These are phyloP conservation scores for Dichomitus squalens DNA, from an alignment of 1,284 basidiomycete species.

Conservation along the genomic window DNA sequence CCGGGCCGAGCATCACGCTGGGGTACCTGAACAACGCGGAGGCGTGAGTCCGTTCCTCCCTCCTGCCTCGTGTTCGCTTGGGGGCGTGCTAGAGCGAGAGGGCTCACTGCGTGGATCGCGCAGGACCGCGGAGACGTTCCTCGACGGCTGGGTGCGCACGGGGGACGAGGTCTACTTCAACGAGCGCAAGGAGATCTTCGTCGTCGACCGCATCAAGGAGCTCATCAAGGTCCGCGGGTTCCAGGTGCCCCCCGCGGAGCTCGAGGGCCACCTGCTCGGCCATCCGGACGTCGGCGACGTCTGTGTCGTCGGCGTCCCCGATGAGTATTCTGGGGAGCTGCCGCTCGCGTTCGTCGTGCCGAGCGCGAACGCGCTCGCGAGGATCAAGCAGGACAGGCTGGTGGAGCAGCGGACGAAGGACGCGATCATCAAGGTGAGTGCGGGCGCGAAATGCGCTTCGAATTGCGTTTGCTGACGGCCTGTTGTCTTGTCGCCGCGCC, in stretches of 20 bases:
- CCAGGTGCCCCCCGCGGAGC: conserved; percentile 39
- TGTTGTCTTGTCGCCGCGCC: neutral
- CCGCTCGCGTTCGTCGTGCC: conserved; percentile 41
- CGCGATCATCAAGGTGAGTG: conserved; percentile 44
- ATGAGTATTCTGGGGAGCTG: conserved; percentile 77
- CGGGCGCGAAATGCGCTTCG: neutral
- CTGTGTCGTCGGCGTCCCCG: conserved; percentile 73
- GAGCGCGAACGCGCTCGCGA: conserved; percentile 18
- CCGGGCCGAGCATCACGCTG: conserved; percentile 41
- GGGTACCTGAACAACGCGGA: conserved; percentile 42
- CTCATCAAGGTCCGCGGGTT: conserved; percentile 28
- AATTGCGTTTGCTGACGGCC: neutral
- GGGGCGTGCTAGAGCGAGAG: too few species aligned
- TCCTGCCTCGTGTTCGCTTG: too few species aligned
- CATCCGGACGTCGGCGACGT: conserved; percentile 50
- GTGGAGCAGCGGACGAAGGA: conserved; percentile 14
- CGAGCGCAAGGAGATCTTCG: conserved; percentile 42
- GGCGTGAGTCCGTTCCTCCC: conserved; percentile 38
- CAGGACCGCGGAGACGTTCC: conserved; percentile 46
- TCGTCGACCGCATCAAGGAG: conserved; percentile 47
- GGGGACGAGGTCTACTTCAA: conserved; percentile 48
- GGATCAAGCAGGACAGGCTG: conserved; percentile 11
- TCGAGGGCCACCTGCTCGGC: conserved; percentile 65
- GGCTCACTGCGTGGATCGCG: neutral
- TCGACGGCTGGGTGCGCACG: conserved; percentile 48